These are phyloP conservation scores for Carex kokanica DNA, from an alignment of 176 grass and related monocot genomes.

Conservation along the genomic window DNA sequence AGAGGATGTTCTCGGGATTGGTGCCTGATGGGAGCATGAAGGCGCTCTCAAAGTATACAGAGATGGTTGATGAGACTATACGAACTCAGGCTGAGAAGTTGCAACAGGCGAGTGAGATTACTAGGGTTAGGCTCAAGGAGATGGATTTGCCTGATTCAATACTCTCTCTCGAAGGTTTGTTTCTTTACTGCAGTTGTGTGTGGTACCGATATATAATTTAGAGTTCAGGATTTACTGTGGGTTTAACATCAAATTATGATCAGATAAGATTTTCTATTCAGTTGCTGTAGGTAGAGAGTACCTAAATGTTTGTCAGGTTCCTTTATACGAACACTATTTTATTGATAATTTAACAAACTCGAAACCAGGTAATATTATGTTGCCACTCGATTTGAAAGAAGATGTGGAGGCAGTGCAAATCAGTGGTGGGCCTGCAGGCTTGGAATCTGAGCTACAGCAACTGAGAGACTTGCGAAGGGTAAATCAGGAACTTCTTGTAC, in stretches of 20 bases:
- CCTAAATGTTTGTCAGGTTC: neutral
- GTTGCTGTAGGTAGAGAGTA: neutral
- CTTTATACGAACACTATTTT: neutral
- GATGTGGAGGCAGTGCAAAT: constrained; percentile 96
- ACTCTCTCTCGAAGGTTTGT: constrained; percentile 66
- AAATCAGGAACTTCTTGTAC: constrained; percentile 89
- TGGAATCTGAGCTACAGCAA: constrained; percentile 91
- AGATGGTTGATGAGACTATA: constrained; percentile 95
- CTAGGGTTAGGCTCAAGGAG: constrained; percentile 92
- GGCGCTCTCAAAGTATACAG: constrained; percentile 93
- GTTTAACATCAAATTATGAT: neutral
- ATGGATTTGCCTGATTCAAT: constrained; percentile 99
- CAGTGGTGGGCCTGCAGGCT: constrained; percentile 75
- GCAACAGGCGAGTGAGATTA: constrained; percentile 95
- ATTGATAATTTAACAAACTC: neutral
- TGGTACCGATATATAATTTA: neutral
- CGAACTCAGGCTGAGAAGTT: constrained; percentile 92
- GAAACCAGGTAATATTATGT: constrained; percentile 50
- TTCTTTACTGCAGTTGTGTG: constrained; percentile 3
- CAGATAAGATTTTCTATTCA: neutral
- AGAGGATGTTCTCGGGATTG: constrained; percentile 79
- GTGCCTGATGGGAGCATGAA: constrained; percentile 97
- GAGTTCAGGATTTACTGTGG: neutral
- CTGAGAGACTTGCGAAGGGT: constrained; percentile 93
- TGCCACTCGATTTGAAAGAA: constrained; percentile 85